Base-by-base conservation (phyloP, 2,329 filamentous ascomycete genomes). In the Hirsutella rhossiliensis region DNA sequence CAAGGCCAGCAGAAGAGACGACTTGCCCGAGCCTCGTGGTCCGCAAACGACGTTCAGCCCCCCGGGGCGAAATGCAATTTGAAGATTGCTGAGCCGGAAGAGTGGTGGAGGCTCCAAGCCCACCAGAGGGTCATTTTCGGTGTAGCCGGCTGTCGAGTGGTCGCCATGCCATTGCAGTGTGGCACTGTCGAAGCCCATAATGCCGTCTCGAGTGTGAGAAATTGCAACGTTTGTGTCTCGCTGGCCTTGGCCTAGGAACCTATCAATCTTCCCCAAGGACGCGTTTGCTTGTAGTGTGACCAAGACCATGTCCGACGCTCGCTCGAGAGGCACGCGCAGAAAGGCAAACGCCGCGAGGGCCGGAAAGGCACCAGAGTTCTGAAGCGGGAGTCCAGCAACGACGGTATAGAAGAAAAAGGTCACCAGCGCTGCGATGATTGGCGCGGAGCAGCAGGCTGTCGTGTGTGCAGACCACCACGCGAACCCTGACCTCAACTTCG, bases 1-100 rank as follows among this genome's bases (percentile, higher is more conserved):
- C 29, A 87, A 75, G 0, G 82, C 73, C 0, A 80, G 71, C 9
- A 87, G 65, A 48, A 87, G 65, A 20, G 87, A 62, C 54, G 76
- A 83, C 62, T 87, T 87, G 5, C 83, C 83, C 11, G 76, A 76
- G 0, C 83, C 83, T 0, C 81, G 86, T 52, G 76, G 76, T 1
- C 83, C 83, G 11, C 79, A 80, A 18, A 87, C 74, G 11, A 85
- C 72, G 30, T 75, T 83, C 5, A 87, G 61, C 49, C 82, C 75
- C 20, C 74, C 72, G 11, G 65, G 60, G 2, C 87, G 68, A 50
- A 82, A 67, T 23, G 85, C 70, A 0, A 82, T 81, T 18, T 76
- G 78, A 17, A 78, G 68, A 32, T 84, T 73, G 78, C 78, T 82
- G 53, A 80, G 78, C 28, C 66, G 69, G 37, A 80, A 65, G 17